phyloP scores from a whole-genome alignment of 352 stramenopile species.

The Poterioochromonas sp. region DNA sequence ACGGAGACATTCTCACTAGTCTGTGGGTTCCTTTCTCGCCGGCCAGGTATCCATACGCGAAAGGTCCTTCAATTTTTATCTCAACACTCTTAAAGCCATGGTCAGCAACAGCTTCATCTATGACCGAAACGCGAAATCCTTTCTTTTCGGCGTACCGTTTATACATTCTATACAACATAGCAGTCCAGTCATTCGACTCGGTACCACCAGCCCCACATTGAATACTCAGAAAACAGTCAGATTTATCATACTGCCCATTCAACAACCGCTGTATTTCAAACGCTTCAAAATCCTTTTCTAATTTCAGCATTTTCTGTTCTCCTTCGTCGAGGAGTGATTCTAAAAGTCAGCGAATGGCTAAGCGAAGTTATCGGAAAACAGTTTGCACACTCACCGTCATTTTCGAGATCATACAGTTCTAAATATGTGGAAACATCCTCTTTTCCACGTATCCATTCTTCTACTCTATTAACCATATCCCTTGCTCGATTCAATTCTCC shows the following conservation, averaged over 20 bases:
- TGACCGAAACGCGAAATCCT: slow-evolving; percentile 45
- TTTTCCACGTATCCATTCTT: background rate
- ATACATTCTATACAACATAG: slow-evolving; percentile 92
- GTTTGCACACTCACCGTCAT: background rate
- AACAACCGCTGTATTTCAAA: slow-evolving; percentile 46
- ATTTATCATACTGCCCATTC: slow-evolving; percentile 45
- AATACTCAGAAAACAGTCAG: slow-evolving; percentile 42
- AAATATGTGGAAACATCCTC: background rate
- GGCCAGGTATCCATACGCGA: slow-evolving; percentile 81
- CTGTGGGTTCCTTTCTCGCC: slow-evolving; percentile 87
- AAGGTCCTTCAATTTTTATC: slow-evolving; percentile 56
- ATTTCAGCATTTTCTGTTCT: background rate
- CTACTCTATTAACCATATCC: background rate
- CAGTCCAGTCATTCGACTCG: slow-evolving; percentile 89
- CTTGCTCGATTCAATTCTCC: background rate
- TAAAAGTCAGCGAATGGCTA: background rate
- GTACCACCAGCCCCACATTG: slow-evolving; percentile 70
- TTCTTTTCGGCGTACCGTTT: slow-evolving; percentile 54
- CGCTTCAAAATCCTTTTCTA: slow-evolving; percentile 41
- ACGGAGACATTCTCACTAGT: slow-evolving; percentile 84
- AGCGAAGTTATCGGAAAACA: background rate
- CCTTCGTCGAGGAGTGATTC: background rate
- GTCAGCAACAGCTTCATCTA: slow-evolving; percentile 57
- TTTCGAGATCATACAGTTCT: background rate
- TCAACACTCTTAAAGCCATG: slow-evolving; percentile 67